Evolutionary conservation across 495 filamentous ascomycete genomes (phyloP).

Genomic region (Aspergillus sparsus): DNA sequence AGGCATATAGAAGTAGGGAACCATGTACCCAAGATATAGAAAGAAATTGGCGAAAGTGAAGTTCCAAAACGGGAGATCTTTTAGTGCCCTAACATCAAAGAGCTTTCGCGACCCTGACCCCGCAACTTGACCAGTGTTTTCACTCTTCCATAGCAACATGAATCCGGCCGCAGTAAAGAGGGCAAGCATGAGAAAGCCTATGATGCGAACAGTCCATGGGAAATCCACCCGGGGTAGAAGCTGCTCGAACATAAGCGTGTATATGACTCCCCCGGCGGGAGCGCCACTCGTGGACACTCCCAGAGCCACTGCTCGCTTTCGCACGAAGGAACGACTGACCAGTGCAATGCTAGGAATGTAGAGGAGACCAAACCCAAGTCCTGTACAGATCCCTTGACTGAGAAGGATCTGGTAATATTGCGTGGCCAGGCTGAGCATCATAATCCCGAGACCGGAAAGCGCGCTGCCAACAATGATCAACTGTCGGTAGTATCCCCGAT

Average conservation of each 20-base stretch:
- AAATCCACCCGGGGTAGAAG: slow-evolving; percentile 49
- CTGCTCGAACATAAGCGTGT: slow-evolving; percentile 52
- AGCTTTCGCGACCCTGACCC: slow-evolving; percentile 9
- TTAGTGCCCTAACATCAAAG: slow-evolving; percentile 29
- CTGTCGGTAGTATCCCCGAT: slow-evolving; percentile 39
- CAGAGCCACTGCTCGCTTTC: slow-evolving; percentile 40
- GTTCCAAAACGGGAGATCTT: slow-evolving; percentile 32
- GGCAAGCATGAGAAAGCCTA: slow-evolving; percentile 51
- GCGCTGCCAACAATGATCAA: slow-evolving; percentile 31
- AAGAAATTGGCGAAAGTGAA: slow-evolving; percentile 40
- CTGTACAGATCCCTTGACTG: slow-evolving; percentile 38
- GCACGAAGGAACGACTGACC: slow-evolving; percentile 42
- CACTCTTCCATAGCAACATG: slow-evolving; percentile 28
- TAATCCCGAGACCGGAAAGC: slow-evolving; percentile 41
- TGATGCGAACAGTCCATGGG: slow-evolving; percentile 50
- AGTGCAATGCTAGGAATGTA: slow-evolving; percentile 46
- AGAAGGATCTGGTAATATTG: slow-evolving; percentile 39
- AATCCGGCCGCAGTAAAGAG: slow-evolving; percentile 42
- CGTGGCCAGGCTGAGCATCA: slow-evolving; percentile 41
- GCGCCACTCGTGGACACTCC: slow-evolving; percentile 47
- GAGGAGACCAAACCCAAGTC: slow-evolving; percentile 37
- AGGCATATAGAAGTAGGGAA: slow-evolving; percentile 63
- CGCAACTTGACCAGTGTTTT: slow-evolving; percentile 1
- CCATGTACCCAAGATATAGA: slow-evolving; percentile 61
- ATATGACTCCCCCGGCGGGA: slow-evolving; percentile 52